Conservation (phyloP, 371 early-diverging fungal genomes). For the Apophysomyces variabilis region DNA sequence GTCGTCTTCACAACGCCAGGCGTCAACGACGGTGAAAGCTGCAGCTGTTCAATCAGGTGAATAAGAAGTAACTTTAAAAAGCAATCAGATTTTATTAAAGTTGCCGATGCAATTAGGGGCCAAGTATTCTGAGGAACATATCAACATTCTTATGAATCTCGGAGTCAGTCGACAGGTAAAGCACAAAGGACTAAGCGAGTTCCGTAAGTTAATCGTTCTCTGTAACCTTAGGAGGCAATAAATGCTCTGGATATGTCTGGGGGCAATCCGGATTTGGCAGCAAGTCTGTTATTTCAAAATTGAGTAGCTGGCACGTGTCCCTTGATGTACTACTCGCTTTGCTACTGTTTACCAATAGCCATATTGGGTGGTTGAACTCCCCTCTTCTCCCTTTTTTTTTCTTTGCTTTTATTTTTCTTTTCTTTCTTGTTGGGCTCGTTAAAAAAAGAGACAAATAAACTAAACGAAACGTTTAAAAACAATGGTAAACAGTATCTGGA, state of each 20-base stretch:
- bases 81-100: not conserved
- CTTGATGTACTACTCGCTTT: constrained; percentile 7
- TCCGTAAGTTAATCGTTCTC: not conserved
- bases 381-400: constrained; percentile 15
- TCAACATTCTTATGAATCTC: constrained; percentile 41
- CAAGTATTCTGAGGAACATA: constrained; percentile 46
- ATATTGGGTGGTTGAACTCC: constrained; percentile 12
- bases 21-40: constrained; percentile 6
- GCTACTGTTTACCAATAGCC: constrained; percentile 18
- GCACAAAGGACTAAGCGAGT: not conserved
- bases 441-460: constrained; percentile 5
- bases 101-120: constrained; percentile 5
- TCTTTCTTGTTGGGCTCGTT: constrained; percentile 5
- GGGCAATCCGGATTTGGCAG: constrained; percentile 89
- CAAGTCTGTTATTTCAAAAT: constrained; percentile 71
- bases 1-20: constrained; percentile 20
- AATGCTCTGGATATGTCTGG: constrained; percentile 78
- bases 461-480: constrained; percentile 1
- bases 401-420: constrained; percentile 7
- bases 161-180: constrained; percentile 50
- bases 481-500: not conserved
- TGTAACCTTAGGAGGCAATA: constrained; percentile 74
- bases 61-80: not conserved
- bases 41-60: constrained; percentile 1
- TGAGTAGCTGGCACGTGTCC: constrained; percentile 18